Evolutionary conservation across 768 basidiomycete genomes (phyloP), one percentile per base, ranked within the genome.

Genomic region (Crucibulum laeve): DNA sequence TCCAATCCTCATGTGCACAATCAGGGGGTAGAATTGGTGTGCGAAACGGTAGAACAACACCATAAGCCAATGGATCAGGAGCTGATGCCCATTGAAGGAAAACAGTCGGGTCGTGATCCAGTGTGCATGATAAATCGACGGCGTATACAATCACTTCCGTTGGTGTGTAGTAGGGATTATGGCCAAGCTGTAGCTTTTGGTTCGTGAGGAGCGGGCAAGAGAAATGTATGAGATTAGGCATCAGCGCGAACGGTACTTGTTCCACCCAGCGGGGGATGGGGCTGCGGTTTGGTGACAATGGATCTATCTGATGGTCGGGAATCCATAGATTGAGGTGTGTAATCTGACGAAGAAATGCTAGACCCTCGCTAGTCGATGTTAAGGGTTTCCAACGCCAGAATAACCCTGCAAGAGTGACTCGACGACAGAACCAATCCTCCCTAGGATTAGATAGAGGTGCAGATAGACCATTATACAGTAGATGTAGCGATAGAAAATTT

Each of bases 301-400:
- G 5, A 39, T 32, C 19, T 37, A 13, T 1, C 26, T 17, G 25
- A 46, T 25, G 24, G n/a, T 37, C 45, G 8, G 53, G 46, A 18
- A 60, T 49, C 64, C 65, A 67, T 23, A 69, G 44, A 4, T 61
- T 56, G 5, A 73, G 55, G 43, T 67, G 67, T 1, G 67, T 64
- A 17, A 72, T 47, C n/a, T 58, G 57, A n/a, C 53, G 47, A 3
- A 73, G 56, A 49, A 68, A 69, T 2, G 52, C 47, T 1, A 51
- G 28, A 4, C 71, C 70, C 6, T 57, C 55, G n/a, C 34, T 23
- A 6, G 48, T 63, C 14, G 55, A 55, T 17, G 50, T 59, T 22
- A 70, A 42, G 2, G 60, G 55, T 34, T 56, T 60, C 68, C 69
- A 71, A 21, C 62, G 44, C 32, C 54, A 54, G 17, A 44, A 34